These are phyloP conservation scores for Stagonosporopsis cucurbitacearum DNA, from an alignment of 2,329 filamentous ascomycete species.

Conservation along the genomic window DNA sequence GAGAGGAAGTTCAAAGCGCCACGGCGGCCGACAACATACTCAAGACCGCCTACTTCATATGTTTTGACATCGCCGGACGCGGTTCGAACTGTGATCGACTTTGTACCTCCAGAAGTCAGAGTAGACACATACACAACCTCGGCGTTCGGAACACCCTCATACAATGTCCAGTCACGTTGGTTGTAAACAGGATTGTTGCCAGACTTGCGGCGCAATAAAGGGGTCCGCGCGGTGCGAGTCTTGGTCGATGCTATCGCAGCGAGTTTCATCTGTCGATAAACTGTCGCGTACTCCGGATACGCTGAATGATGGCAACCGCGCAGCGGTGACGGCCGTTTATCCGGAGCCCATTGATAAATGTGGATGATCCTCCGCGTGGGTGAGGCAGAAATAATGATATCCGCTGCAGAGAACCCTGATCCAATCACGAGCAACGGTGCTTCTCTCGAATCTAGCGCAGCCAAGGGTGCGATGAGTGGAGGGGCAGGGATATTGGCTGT, in stretches of 20 bases:
- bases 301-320: constrained; percentile 65
- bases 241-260: constrained; percentile 45
- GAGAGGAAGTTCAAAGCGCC: constrained; percentile 62
- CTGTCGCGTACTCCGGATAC: constrained; percentile 67
- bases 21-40: constrained; percentile 64
- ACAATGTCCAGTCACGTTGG: constrained; percentile 59
- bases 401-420: constrained; percentile 68
- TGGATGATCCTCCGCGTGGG: constrained; percentile 62
- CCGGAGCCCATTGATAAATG: constrained; percentile 65
- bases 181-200: constrained; percentile 52
- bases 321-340: constrained; percentile 62
- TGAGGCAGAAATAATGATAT: constrained; percentile 63
- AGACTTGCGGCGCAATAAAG: constrained; percentile 45
- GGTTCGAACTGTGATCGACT: constrained; percentile 53
- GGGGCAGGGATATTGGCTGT: constrained; percentile 61
- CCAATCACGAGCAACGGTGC: constrained; percentile 63
- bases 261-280: constrained; percentile 67
- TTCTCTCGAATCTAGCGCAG: constrained; percentile 31
- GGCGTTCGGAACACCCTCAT: constrained; percentile 64
- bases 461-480: constrained; percentile 56
- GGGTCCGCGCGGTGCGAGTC: constrained; percentile 26
- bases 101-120: constrained; percentile 13
- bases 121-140: constrained; percentile 52
- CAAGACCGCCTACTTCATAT: constrained; percentile 57
- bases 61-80: constrained; percentile 53